These are phyloP conservation scores for Hirschioporus abietinus DNA, from an alignment of 768 basidiomycete species.

Conservation along the genomic window DNA sequence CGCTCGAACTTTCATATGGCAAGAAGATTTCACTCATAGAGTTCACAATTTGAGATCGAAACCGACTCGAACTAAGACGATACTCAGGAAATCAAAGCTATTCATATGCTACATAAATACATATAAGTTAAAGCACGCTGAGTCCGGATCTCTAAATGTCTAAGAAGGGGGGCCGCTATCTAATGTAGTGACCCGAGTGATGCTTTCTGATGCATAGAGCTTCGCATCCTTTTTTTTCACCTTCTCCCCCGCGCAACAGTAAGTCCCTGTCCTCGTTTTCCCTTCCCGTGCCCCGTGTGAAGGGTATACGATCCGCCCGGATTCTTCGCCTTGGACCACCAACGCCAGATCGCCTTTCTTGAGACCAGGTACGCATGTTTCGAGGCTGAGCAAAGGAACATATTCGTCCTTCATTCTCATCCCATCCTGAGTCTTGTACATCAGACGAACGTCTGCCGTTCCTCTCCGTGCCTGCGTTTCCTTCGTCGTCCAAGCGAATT, in stretches of 20 bases:
- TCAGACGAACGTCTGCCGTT: background rate
- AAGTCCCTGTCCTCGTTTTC: background rate
- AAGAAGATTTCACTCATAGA: no score
- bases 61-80: no score
- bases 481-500: background rate
- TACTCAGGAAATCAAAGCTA: no score
- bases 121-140: no score
- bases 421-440: background rate
- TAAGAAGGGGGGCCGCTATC: no score
- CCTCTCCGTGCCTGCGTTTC: background rate
- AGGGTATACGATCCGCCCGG: background rate
- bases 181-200: background rate
- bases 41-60: no score
- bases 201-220: background rate
- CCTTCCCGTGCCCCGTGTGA: background rate
- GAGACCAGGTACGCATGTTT: background rate
- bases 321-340: background rate
- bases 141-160: no score
- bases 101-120: no score
- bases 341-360: background rate
- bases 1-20: no score
- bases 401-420: background rate
- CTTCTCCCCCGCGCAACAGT: background rate
- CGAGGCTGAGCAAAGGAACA: background rate
- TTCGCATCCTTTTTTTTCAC: background rate